Evolutionary conservation across 129 eudicot genomes (phyloP).

Genomic region (Escallonia herrerae): DNA sequence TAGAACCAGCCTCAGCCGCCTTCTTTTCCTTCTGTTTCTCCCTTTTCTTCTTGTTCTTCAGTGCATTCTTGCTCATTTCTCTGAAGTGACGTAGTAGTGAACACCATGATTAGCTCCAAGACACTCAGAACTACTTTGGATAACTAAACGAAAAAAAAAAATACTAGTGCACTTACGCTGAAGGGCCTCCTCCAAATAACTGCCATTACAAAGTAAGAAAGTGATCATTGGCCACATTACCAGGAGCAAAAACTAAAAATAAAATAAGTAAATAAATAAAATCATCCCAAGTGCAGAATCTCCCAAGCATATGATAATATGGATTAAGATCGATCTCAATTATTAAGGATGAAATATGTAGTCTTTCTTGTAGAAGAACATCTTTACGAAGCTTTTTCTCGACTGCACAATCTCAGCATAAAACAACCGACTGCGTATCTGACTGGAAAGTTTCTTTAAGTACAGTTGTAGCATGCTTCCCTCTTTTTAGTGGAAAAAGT

Average conservation of each 20-base stretch:
- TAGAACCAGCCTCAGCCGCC: conserved; percentile 63
- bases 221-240: too few species aligned
- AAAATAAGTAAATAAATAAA: background rate
- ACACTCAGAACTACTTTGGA: background rate
- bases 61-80: conserved; percentile 84
- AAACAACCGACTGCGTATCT: too few species aligned
- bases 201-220: too few species aligned
- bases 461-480: too few species aligned
- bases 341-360: background rate
- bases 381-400: too few species aligned
- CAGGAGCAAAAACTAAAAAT: background rate
- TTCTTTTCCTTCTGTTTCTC: conserved; percentile 90
- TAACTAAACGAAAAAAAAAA: conserved; percentile 3
- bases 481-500: too few species aligned
- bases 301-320: background rate
- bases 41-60: conserved; percentile 93
- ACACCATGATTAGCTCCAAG: conserved; percentile 2
- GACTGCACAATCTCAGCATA: too few species aligned
- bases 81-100: conserved; percentile 19
- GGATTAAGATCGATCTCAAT: background rate
- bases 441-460: too few species aligned
- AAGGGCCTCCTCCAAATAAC: conserved; percentile 72
- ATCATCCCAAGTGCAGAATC: background rate
- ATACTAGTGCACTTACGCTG: conserved; percentile 47
- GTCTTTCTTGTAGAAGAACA: too few species aligned